Base-by-base conservation (phyloP, 768 basidiomycete species). In the Rhodotorula kratochvilovae region DNA sequence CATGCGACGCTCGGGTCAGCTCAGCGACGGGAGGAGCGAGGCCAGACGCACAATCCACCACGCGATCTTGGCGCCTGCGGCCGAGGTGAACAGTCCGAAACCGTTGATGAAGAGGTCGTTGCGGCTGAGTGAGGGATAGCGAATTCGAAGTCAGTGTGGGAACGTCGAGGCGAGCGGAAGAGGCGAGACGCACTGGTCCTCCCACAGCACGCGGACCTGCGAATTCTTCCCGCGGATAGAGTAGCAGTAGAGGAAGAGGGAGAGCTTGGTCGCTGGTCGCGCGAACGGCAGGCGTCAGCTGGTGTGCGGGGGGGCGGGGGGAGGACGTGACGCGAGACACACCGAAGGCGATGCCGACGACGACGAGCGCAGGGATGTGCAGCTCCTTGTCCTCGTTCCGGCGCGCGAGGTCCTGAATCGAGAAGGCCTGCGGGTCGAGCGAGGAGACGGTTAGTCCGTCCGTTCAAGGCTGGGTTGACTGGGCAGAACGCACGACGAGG, bases 161-260 rank as follows among this genome's bases (percentile, higher is more conserved):
- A n/a, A 27, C 11, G 19, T 4, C 1, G 35, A n/a, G 13, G 2
- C 17, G 36, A 27, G 36, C 23, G 25, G 35, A 11, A 46, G 12
- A 21, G 87, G 90, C n/a, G 92, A 79, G 77, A 95, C 95, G 77
- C 93, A 97, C 75, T 97, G 94, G 78, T 98, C 95, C 80, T 96
- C 91, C 92, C 92, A 97, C 39, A 96, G 85, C n/a, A 96, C 87
- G 57, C 86, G 86, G 5, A 99, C 95, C 81, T 99, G 96, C 76
- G 90, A 93, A 12, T 90, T 92, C 73, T 86, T 86, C 43, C 84
- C 85, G 39, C 91, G 87, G 56, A 95, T 84, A 6, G 90, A 84
- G 77, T 83, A 86, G 80, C 93, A 93, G 81, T 92, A 96, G 8
- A 92, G 48, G 82, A 98, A 98, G 54, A 99, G 85, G 1, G 88